A percentile compares a stretch with the other conserved stretches of the same genome.
Conservation (phyloP, 176 grass and related monocot genomes). For the Puccinellia tenuiflora region DNA sequence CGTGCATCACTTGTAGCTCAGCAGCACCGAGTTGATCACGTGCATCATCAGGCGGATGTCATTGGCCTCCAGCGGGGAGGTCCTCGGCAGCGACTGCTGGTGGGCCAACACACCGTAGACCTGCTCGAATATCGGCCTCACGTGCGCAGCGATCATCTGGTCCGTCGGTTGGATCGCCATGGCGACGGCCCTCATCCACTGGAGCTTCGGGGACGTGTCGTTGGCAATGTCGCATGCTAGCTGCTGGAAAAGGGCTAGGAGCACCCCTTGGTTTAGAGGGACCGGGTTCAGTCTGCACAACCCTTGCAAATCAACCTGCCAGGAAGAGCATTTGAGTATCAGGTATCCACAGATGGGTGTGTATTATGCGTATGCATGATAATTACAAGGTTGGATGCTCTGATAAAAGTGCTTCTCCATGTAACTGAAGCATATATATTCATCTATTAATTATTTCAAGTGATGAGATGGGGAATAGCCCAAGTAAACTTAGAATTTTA, state of each 20-base stretch:
- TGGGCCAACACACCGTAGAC: slow-evolving; percentile 51
- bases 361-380: not conserved
- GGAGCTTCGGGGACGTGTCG: slow-evolving; percentile 54
- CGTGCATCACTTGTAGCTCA: slow-evolving; percentile 61
- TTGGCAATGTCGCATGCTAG: slow-evolving; percentile 76
- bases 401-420: not conserved
- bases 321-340: not conserved
- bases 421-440: not conserved
- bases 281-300: slow-evolving; percentile 54
- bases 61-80: slow-evolving; percentile 28
- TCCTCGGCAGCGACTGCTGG: slow-evolving; percentile 47
- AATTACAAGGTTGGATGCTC: not conserved
- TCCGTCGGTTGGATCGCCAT: slow-evolving; percentile 68
- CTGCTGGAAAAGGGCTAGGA: slow-evolving; percentile 90
- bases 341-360: not conserved
- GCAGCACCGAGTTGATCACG: slow-evolving; percentile 78
- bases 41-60: slow-evolving; percentile 68
- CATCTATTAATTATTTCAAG: not conserved
- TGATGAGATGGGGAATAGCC: not conserved
- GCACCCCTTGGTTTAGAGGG: slow-evolving; percentile 81
- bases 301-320: slow-evolving; percentile 77
- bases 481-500: not conserved
- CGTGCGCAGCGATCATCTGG: slow-evolving; percentile 56
- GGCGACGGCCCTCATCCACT: slow-evolving; percentile 74
- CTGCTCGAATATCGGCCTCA: slow-evolving; percentile 87